Conservation (phyloP, 108 stramenopile species). For the Hondaea fermentalgiana region DNA sequence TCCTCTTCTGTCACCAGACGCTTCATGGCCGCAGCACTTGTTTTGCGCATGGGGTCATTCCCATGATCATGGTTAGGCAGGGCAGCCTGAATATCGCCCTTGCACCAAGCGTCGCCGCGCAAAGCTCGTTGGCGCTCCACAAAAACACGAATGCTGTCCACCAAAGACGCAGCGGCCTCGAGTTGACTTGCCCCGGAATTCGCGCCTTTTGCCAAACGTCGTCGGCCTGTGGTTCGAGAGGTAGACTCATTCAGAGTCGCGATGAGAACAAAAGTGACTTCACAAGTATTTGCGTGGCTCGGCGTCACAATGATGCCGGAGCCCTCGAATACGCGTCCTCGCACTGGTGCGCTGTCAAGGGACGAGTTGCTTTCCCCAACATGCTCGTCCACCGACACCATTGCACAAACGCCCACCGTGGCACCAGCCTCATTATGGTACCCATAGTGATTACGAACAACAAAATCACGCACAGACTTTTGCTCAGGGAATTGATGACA, state of each 20-base stretch:
- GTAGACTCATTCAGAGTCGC: background rate
- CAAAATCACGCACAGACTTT: background rate
- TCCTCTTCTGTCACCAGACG: background rate
- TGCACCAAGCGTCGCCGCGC: background rate
- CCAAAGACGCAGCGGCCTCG: background rate
- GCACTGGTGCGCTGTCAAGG: background rate
- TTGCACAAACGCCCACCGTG: background rate
- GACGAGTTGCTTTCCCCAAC: background rate
- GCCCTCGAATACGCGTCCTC: background rate
- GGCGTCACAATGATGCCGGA: background rate
- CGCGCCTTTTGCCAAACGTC: background rate
- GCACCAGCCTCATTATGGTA: background rate
- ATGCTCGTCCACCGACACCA: background rate
- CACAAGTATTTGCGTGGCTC: background rate
- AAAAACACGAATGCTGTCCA: slow-evolving; percentile 12
- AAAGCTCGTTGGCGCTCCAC: background rate
- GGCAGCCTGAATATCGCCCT: background rate
- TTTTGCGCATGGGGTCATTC: background rate
- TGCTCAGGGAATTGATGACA: background rate
- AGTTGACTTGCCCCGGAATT: background rate
- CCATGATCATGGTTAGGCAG: background rate
- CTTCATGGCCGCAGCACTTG: background rate
- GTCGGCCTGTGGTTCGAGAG: background rate
- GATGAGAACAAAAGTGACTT: background rate
- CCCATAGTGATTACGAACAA: background rate